Conservation (phyloP, 2,329 filamentous ascomycete genomes). For the Xylariomycetidae sp. region DNA sequence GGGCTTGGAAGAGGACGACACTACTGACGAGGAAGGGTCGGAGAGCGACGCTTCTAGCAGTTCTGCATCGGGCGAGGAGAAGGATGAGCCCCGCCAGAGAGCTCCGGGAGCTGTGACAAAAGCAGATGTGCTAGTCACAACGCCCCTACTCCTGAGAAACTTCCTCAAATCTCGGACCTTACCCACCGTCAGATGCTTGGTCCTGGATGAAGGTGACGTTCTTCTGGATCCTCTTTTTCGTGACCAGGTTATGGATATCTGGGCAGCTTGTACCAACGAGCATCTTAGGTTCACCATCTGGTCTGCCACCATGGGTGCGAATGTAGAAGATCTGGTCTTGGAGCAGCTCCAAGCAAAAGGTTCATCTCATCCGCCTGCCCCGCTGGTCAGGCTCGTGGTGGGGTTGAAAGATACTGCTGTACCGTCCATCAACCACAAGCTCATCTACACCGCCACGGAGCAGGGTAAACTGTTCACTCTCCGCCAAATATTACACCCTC, state of each 20-base stretch:
- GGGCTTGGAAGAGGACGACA: constrained; percentile 24
- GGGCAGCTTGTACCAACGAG: constrained; percentile 69
- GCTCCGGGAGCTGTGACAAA: constrained; percentile 51
- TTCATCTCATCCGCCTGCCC: constrained; percentile 37
- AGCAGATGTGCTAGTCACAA: constrained; percentile 75
- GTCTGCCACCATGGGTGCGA: constrained; percentile 97
- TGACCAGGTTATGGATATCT: constrained; percentile 80
- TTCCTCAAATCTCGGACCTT: constrained; percentile 57
- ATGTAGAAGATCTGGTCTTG: constrained; percentile 73
- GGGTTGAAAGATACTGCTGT: constrained; percentile 94
- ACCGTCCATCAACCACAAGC: constrained; percentile 83
- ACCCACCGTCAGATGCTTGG: constrained; percentile 65
- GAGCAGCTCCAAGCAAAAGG: constrained; percentile 59
- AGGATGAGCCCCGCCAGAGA: constrained; percentile 22
- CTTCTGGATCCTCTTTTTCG: constrained; percentile 87
- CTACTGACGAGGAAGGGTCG: constrained; percentile 32
- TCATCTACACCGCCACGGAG: constrained; percentile 88
- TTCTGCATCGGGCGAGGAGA: too few species aligned
- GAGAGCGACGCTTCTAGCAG: constrained; percentile 28
- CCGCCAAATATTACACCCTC: constrained; percentile 81
- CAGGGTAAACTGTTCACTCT: constrained; percentile 89
- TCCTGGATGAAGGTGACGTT: constrained; percentile 93
- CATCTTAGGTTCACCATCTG: constrained; percentile 76
- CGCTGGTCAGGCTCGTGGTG: constrained; percentile 81
- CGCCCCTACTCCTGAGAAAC: constrained; percentile 73